Conservation (phyloP, 768 basidiomycete species). For the Rhodotorula sphaerocarpa region DNA sequence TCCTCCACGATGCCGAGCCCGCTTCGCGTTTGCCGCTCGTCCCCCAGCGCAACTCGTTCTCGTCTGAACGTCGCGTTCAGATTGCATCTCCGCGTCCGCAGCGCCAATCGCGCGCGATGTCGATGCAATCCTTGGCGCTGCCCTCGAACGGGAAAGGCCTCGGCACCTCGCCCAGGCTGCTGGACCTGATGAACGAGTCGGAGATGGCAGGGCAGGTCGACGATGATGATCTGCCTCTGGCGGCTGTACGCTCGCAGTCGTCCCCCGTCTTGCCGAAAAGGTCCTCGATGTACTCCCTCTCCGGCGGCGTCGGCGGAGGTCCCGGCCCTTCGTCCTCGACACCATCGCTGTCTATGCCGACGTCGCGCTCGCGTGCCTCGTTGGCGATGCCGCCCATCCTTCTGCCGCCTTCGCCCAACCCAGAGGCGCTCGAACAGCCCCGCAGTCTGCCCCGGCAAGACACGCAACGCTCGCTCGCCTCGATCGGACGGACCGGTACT, state of each 20-base stretch:
- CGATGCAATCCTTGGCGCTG: conserved; percentile 1
- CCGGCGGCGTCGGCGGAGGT: not conserved
- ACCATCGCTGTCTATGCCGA: not conserved
- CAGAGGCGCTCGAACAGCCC: not conserved
- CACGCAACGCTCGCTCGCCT: not conserved
- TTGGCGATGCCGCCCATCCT: conserved; percentile 16
- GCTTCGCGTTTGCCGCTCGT: not conserved
- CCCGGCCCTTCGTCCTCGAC: not conserved
- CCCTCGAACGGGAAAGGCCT: not conserved
- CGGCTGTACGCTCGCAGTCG: not conserved
- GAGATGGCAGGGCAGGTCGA: conserved; percentile 20
- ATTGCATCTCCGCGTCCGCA: not conserved
- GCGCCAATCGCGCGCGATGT: conserved; percentile 1
- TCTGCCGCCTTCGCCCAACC: not conserved
- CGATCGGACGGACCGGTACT: not conserved
- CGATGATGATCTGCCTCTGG: conserved; percentile 18
- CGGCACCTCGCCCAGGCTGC: not conserved
- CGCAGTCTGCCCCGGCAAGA: not conserved
- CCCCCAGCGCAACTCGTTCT: conserved; percentile 18
- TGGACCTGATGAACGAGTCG: not conserved
- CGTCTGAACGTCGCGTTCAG: conserved; percentile 12
- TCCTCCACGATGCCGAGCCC: not conserved
- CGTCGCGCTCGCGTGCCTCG: conserved; percentile 19
- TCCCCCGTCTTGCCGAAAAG: not conserved
- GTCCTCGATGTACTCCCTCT: conserved; percentile 4